These are phyloP conservation scores for Ceratorhiza oryzae-sativae DNA, from an alignment of 1,284 basidiomycete species.

Conservation along the genomic window DNA sequence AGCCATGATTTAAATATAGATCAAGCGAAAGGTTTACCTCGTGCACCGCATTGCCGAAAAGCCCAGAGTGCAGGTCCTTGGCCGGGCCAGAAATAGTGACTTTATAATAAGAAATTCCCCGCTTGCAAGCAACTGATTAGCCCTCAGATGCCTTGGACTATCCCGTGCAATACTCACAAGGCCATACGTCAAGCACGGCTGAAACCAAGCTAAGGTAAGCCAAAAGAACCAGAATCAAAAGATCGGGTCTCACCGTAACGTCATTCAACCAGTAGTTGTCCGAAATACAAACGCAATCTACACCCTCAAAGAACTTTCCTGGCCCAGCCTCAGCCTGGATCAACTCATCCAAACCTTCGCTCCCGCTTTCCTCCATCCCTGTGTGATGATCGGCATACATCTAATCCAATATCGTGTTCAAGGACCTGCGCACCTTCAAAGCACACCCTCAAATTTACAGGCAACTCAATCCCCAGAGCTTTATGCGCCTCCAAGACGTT, in stretches of 20 bases:
- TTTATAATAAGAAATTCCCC: conserved; percentile 91
- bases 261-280: conserved; percentile 88
- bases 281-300: conserved; percentile 97
- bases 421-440: conserved; percentile 73
- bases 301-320: conserved; percentile 84
- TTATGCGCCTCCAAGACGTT: conserved; percentile 92
- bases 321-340: conserved; percentile 79
- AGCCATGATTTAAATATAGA: neutral
- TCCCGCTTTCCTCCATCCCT: conserved; percentile 97
- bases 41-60: conserved; percentile 87
- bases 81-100: conserved; percentile 84
- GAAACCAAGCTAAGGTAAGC: neutral
- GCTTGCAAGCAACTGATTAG: conserved; percentile 58
- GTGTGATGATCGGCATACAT: neutral
- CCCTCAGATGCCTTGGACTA: conserved; percentile 38
- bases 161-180: conserved; percentile 49
- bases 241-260: conserved; percentile 63
- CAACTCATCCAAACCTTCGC: conserved; percentile 91
- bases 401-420: neutral
- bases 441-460: conserved; percentile 93
- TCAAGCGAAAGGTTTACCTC: conserved; percentile 55
- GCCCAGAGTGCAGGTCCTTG: conserved; percentile 91
- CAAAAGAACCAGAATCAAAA: neutral
- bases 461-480: conserved; percentile 75
- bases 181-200: conserved; percentile 75